Percentiles rank a stretch among this genome's conserved stretches.
phyloP scores from a whole-genome alignment of 1,139 yeast genomes.

The Pichiaceae sp. region DNA sequence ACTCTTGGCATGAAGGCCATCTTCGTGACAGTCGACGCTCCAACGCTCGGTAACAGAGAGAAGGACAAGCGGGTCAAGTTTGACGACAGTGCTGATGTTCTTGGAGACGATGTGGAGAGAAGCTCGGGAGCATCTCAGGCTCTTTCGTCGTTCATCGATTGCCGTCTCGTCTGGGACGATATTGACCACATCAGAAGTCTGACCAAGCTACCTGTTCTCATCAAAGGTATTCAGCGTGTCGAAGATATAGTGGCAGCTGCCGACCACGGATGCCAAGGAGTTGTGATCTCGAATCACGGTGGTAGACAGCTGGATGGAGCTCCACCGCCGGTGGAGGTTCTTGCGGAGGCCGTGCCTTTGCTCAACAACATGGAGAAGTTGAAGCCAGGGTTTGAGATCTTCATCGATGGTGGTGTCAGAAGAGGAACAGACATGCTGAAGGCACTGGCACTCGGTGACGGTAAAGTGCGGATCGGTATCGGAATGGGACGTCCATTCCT shows the following conservation, averaged over 20 bases:
- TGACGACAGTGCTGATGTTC: constrained; percentile 34
- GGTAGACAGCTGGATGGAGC: constrained; percentile 73
- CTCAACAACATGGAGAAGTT: constrained; percentile 36
- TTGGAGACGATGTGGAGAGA: constrained; percentile 44
- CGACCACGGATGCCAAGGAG: constrained; percentile 54
- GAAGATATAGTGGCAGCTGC: constrained; percentile 62
- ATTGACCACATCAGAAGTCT: constrained; percentile 43
- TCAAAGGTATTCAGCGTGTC: constrained; percentile 65
- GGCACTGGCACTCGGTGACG: constrained; percentile 69
- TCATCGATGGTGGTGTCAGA: constrained; percentile 68
- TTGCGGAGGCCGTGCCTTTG: constrained; percentile 55
- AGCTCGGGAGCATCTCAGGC: constrained; percentile 86
- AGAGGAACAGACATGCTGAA: constrained; percentile 67
- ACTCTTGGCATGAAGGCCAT: constrained; percentile 68
- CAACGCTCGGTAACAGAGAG: constrained; percentile 89
- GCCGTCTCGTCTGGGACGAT: constrained; percentile 64
- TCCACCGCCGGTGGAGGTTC: constrained; percentile 58
- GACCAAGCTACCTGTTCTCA: constrained; percentile 55
- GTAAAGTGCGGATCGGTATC: constrained; percentile 74
- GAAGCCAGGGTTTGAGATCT: constrained; percentile 51
- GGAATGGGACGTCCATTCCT: constrained; percentile 73
- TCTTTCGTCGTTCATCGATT: constrained; percentile 75
- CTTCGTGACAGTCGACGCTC: constrained; percentile 89
- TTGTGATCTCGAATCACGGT: constrained; percentile 70
- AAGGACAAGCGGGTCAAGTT: constrained; percentile 49